Evolutionary conservation across 352 stramenopile species (phyloP), one percentile per base, ranked within the genome.

Genomic region (Globisporangium spiculum): DNA sequence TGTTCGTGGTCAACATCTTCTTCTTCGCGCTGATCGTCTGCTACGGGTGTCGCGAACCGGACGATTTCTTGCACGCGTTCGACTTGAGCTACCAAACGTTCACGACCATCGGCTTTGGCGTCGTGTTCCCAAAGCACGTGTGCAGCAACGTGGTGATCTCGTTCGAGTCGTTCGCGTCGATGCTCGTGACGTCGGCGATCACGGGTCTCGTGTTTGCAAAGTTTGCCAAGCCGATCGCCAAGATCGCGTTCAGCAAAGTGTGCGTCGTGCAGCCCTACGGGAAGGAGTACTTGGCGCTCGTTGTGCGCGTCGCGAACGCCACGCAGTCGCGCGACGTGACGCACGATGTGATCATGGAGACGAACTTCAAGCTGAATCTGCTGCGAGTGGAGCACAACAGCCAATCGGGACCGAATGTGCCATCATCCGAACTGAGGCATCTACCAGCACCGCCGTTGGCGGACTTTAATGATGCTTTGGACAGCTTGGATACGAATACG

Each of bases 11-110:
- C 30, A 87, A 89, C 61, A 90, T 93, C 60, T 81, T 91, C 46
- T 66, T 80, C 24, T 90, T 95, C 34, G 81, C 80, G 5, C 27
- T 74, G 3, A 12, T 91, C 54, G 70, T 79, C 38, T 86, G 73
- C 46, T 77, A 71, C 27, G 59, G 73, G 41, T 95, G 87, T 65
- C 67, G 77, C 44, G 83, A 93, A 30, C 84, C 83, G 0, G 74
- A 70, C 22, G 67, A 67, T 27, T 86, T 90, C 50, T 78, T 89
- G n/a, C 75, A 82, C 38, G 75, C 82, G 3, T 90, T 92, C 57
- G 79, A 91, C 62, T 55, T 93, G 44, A 93, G 82, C 57, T 95
- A 95, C 68, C 87, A 95, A 71, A 93, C 87, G 2, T 95, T 93
- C 66, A 93, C 84, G 16, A 95, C 87, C 6, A 93, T 95, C 68